Conservation (phyloP, 2,329 filamentous ascomycete species). For the Tolypocladium tropicale region DNA sequence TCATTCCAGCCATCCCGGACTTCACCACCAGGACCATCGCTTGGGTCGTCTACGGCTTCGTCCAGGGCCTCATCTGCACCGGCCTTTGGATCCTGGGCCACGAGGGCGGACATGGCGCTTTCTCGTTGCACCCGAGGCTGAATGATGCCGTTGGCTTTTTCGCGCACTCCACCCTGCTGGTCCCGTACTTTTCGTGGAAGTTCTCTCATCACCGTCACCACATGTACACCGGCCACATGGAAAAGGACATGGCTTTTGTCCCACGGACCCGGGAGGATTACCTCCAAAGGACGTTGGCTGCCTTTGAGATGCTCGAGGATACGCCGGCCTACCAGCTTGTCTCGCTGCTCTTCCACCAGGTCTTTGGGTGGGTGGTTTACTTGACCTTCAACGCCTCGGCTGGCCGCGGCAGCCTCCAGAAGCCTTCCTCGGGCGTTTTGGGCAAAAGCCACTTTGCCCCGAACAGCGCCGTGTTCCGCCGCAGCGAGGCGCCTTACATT, state of each 20-base stretch:
- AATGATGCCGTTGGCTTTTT: slow-evolving; percentile 56
- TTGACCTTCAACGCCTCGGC: not conserved
- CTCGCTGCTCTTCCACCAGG: not conserved
- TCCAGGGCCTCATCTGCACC: slow-evolving; percentile 55
- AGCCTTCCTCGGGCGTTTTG: slow-evolving; percentile 10
- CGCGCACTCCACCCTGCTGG: slow-evolving; percentile 53
- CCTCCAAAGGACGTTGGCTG: slow-evolving; percentile 11
- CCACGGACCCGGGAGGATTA: slow-evolving; percentile 28
- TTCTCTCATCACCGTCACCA: slow-evolving; percentile 61
- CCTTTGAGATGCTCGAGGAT: not conserved
- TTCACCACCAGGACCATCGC: slow-evolving; percentile 26
- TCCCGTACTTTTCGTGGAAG: slow-evolving; percentile 66
- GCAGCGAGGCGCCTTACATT: slow-evolving; percentile 45
- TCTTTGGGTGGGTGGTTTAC: not conserved
- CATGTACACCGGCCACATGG: slow-evolving; percentile 56
- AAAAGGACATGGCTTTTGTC: slow-evolving; percentile 57
- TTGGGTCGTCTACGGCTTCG: slow-evolving; percentile 50
- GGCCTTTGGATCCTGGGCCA: slow-evolving; percentile 63
- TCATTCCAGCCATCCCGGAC: not conserved
- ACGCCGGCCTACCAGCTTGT: not conserved
- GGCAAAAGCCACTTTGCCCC: slow-evolving; percentile 50
- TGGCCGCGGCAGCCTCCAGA: not conserved
- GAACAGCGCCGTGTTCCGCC: slow-evolving; percentile 48
- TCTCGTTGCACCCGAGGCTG: slow-evolving; percentile 42
- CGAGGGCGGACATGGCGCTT: slow-evolving; percentile 60